Evolutionary conservation across 768 basidiomycete species (phyloP).

Genomic region (Chalciporus piperatus): DNA sequence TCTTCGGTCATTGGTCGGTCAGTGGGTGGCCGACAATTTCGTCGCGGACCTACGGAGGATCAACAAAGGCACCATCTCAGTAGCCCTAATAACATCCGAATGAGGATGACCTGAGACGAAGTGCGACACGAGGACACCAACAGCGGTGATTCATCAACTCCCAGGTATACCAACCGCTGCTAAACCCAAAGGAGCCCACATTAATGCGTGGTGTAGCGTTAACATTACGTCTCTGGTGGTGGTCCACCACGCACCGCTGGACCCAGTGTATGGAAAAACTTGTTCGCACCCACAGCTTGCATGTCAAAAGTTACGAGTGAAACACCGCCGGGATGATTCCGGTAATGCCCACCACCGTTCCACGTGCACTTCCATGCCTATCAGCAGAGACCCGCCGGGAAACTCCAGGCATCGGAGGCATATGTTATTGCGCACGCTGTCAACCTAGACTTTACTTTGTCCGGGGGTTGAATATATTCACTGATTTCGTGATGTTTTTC

Average conservation of each 20-base stretch:
- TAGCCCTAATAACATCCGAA: neutral
- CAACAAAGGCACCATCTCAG: neutral
- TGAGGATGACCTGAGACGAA: too few relatives aligned
- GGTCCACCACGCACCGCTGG: neutral
- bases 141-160: too few relatives aligned
- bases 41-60: conserved; percentile 19
- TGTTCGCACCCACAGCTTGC: conserved; percentile 10
- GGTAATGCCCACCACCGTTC: conserved; percentile 10
- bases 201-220: too few relatives aligned
- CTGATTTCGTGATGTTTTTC: neutral
- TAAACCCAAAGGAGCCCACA: too few relatives aligned
- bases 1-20: conserved; percentile 11
- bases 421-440: conserved; percentile 24
- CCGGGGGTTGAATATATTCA: conserved; percentile 7
- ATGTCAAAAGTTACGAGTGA: conserved; percentile 5
- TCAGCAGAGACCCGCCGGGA: conserved; percentile 8
- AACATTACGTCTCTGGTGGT: neutral
- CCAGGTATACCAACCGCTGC: too few relatives aligned
- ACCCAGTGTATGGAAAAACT: neutral
- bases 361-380: conserved; percentile 4
- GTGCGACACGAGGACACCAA: too few relatives aligned
- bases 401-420: conserved; percentile 13
- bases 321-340: conserved; percentile 9
- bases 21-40: neutral
- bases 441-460: conserved; percentile 12